Base-by-base conservation (phyloP, 129 eudicot genomes). In the Mikania micrantha region DNA sequence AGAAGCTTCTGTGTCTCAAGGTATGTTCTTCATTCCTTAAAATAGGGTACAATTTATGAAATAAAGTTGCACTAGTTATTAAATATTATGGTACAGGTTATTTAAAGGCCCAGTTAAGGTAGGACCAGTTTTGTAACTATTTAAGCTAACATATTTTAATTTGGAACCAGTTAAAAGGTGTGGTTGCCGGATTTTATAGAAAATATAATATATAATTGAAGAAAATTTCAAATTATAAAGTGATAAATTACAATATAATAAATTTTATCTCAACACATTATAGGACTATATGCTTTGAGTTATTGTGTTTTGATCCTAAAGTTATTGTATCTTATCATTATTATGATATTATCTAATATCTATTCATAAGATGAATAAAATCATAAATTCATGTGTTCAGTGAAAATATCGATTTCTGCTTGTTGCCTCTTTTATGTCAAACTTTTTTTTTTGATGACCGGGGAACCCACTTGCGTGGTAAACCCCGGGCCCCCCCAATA, bases 1-100 rank as follows among this genome's bases (percentile, higher is more conserved):
- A 68, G 84, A 83, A 59, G 41, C 53, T 32, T 44, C 85, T 17
- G 73, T 63, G 72, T 52, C 79, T 79, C 28, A 25, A 62, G 88
- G 94, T 88, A 80, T 22, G 31, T 38, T 71, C 47, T 28, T 22
- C 22, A 7, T 70, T 75, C 21, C 34, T 34, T 63, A 38, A 58
- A 13, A 66, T 35, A 28, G 32, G 39, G 40, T 58, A 24, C 57
- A 48, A 17, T 15, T 52, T 34, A 20, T 38, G 27, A 35, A 11
- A 22, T 21, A 50, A 28, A 20, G 31, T 20, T 11, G 58, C 58
- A 50, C 31, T n/a, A n/a, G n/a, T n/a, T n/a, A n/a, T n/a, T n/a
- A n/a, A n/a, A n/a, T n/a, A n/a, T n/a, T n/a, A n/a, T n/a, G n/a
- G n/a, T n/a, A n/a, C n/a, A n/a, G n/a, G n/a, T n/a, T n/a, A n/a